Base-by-base conservation (phyloP, 2,329 filamentous ascomycete species). In the Fonsecaea pugnacius region DNA sequence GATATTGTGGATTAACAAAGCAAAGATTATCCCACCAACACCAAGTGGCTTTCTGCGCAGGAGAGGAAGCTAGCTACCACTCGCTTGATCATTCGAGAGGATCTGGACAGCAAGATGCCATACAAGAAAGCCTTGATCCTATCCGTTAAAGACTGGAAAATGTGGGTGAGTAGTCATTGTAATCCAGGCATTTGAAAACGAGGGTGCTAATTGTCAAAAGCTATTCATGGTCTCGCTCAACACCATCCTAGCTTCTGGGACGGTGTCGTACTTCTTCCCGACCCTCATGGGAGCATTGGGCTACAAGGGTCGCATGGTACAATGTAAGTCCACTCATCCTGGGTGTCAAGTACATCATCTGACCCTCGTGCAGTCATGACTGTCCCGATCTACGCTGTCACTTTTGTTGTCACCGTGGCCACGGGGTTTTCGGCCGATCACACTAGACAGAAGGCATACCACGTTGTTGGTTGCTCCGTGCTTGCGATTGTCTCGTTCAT, bases 21-120 rank as follows among this genome's bases (percentile, higher is more conserved):
- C 76, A 59, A 75, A 63, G 78, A 79, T 63, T 79, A 78, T 56
- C 78, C 78, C 14, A 67, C 73, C 4, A 79, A 76, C 1, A 78
- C 78, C 2, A 75, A 75, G 30, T 79, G 79, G 50, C 65, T 79
- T 10, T 72, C 75, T 1, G 70, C 73, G 5, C 72, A 85, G 81
- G 85, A 88, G 70, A 80, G 87, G 1, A 75, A 65, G 1, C 59
- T 75, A 21, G 73, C 74, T 4, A 59, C 72, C 3, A 68, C 68
- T 10, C 69, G 73, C n/a, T 61, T 75, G 38, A 53, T 58, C 30
- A 52, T 63, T 43, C 36, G 61, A 43, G 61, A 63, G 55, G 61
- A 63, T 33, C 55, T 63, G 38, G 61, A 63, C 61, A 43, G 30
- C 3, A 63, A 63, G 43, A 63, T 63, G 61, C 54, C 54, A 9